phyloP scores from a whole-genome alignment of 2,329 filamentous ascomycete genomes.

The Didymellaceae sp. region DNA sequence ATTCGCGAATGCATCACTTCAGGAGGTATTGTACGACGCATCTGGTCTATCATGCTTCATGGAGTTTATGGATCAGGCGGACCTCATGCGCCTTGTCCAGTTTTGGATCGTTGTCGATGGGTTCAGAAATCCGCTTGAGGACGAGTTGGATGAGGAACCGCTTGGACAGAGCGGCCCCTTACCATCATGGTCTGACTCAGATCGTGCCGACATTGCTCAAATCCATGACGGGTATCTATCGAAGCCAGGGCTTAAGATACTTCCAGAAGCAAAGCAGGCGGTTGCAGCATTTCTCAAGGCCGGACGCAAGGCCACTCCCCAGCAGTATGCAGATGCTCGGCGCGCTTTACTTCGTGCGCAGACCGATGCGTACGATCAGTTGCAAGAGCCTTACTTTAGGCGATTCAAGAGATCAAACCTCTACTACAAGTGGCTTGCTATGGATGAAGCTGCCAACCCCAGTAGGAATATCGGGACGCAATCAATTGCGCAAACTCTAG shows the following conservation, averaged over 20 bases:
- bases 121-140: slow-evolving; percentile 90
- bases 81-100: slow-evolving; percentile 86
- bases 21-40: slow-evolving; percentile 87
- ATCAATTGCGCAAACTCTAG: slow-evolving; percentile 36
- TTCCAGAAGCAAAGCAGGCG: slow-evolving; percentile 69
- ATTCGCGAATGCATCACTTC: slow-evolving; percentile 76
- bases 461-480: slow-evolving; percentile 38
- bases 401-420: slow-evolving; percentile 91
- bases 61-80: slow-evolving; percentile 97
- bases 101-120: slow-evolving; percentile 99
- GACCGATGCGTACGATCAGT: slow-evolving; percentile 80
- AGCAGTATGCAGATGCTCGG: slow-evolving; percentile 83
- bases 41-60: slow-evolving; percentile 97
- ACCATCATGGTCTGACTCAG: slow-evolving; percentile 78
- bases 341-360: slow-evolving; percentile 83
- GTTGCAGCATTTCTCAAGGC: slow-evolving; percentile 81
- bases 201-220: slow-evolving; percentile 85
- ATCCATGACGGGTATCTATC: slow-evolving; percentile 90
- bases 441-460: slow-evolving; percentile 68
- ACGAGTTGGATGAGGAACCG: slow-evolving; percentile 71
- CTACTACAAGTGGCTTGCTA: slow-evolving; percentile 94
- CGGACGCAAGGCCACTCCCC: slow-evolving; percentile 75
- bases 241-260: slow-evolving; percentile 79
- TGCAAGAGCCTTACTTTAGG: slow-evolving; percentile 81
- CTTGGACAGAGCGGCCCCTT: slow-evolving; percentile 59